Percentiles rank a stretch among this genome's conserved stretches.
These are phyloP conservation scores for Neofusicoccum kwambonambiense DNA, from an alignment of 2,329 filamentous ascomycete genomes.

Conservation along the genomic window DNA sequence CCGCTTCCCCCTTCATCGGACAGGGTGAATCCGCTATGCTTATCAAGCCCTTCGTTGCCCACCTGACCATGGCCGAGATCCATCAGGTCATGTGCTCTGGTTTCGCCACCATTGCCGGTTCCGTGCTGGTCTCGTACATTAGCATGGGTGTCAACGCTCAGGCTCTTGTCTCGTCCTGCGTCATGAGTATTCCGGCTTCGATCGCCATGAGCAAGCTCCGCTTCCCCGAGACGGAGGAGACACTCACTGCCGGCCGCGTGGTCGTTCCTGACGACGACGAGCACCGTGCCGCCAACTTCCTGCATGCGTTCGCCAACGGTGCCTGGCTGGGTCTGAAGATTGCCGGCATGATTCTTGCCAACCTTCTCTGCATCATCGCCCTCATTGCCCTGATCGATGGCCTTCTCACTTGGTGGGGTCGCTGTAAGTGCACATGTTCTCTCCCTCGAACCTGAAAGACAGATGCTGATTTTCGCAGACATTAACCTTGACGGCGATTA, in stretches of 20 bases:
- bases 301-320: slow-evolving; percentile 83
- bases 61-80: slow-evolving; percentile 82
- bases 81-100: slow-evolving; percentile 93
- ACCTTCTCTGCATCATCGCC: slow-evolving; percentile 80
- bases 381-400: slow-evolving; percentile 72
- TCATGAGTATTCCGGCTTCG: slow-evolving; percentile 93
- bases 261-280: slow-evolving; percentile 79
- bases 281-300: slow-evolving; percentile 71
- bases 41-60: slow-evolving; percentile 80
- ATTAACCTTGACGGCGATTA: slow-evolving; percentile 67
- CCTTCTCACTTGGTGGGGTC: slow-evolving; percentile 79
- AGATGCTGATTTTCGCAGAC: slow-evolving; percentile 36
- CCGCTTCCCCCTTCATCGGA: slow-evolving; percentile 89
- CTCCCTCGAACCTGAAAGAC: not conserved
- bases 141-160: slow-evolving; percentile 78
- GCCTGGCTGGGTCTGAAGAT: slow-evolving; percentile 86
- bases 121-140: slow-evolving; percentile 83
- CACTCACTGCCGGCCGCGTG: slow-evolving; percentile 76
- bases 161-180: slow-evolving; percentile 84
- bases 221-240: slow-evolving; percentile 84
- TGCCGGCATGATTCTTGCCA: slow-evolving; percentile 76
- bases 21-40: slow-evolving; percentile 94
- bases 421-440: slow-evolving; percentile 39
- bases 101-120: slow-evolving; percentile 89
- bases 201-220: slow-evolving; percentile 86